Evolutionary conservation across 306 rosid genomes (phyloP).

Genomic region (Prunus kanzakura): DNA sequence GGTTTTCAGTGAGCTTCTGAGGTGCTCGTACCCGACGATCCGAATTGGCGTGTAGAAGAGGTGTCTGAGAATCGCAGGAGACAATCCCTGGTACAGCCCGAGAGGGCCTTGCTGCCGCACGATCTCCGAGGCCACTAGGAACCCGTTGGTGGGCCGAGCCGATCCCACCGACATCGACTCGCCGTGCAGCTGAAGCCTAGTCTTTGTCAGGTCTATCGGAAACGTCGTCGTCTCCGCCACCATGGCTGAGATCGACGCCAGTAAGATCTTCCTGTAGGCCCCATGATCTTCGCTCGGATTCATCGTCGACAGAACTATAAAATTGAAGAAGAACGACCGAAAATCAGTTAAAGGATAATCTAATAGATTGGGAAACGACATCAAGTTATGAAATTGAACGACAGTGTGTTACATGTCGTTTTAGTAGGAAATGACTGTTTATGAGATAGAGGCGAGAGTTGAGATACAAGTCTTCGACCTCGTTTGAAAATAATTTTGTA

Average conservation of each 20-base stretch:
- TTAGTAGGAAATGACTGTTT: no score
- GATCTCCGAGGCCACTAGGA: constrained; percentile 54
- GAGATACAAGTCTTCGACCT: no score
- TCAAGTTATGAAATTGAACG: background rate
- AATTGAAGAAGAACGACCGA: background rate
- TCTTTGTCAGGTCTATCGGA: constrained; percentile 78
- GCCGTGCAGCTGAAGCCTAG: constrained; percentile 85
- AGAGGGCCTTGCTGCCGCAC: constrained; percentile 54
- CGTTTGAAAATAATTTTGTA: no score
- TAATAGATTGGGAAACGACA: background rate
- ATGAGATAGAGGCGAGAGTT: no score
- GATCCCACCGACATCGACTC: constrained; percentile 54
- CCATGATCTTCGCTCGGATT: constrained; percentile 30
- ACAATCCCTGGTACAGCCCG: constrained; percentile 76
- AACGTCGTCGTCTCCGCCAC: constrained; percentile 87
- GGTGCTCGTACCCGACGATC: constrained; percentile 70
- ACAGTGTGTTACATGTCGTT: background rate
- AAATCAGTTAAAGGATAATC: background rate
- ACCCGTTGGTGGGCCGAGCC: constrained; percentile 43
- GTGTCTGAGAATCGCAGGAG: constrained; percentile 80
- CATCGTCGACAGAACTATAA: constrained; percentile 7
- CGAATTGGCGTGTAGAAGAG: constrained; percentile 76
- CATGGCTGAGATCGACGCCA: constrained; percentile 70
- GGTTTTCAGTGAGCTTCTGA: constrained; percentile 37
- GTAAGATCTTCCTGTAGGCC: constrained; percentile 41